Evolutionary conservation across 2,329 filamentous ascomycete species (phyloP).

Genomic region (Herpotrichia juniperi): DNA sequence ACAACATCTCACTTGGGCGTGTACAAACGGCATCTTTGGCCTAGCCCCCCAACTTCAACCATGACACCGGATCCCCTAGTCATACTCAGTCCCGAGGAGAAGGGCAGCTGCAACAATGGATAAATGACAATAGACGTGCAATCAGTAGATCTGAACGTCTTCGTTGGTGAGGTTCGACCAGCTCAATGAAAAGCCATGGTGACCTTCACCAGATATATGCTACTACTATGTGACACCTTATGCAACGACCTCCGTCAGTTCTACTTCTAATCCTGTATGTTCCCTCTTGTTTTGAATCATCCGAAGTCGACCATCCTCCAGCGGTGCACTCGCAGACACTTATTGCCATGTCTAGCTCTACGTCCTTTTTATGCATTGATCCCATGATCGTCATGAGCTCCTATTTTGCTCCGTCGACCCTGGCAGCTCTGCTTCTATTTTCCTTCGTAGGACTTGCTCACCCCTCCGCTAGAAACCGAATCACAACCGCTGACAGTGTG

Average conservation of each 20-base stretch:
- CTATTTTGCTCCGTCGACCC: slow-evolving; percentile 1
- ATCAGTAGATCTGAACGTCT: not conserved
- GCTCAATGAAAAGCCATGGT: not conserved
- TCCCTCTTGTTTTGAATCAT: not conserved
- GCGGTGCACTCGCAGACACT: not conserved
- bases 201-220: not conserved
- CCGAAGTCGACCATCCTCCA: not conserved
- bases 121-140: not conserved
- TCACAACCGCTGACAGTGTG: slow-evolving; percentile 10
- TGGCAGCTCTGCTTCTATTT: slow-evolving; percentile 12
- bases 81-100: too few species aligned
- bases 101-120: not conserved
- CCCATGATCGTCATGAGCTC: slow-evolving; percentile 1
- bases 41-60: too few species aligned
- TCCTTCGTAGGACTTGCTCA: slow-evolving; percentile 16
- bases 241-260: not conserved
- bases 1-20: not conserved
- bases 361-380: not conserved
- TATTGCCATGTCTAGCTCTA: not conserved
- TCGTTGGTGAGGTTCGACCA: not conserved
- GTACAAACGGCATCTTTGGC: not conserved
- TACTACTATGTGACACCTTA: not conserved
- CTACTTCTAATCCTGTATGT: not conserved
- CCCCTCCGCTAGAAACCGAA: not conserved
- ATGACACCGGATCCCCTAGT: not conserved